Base-by-base conservation (phyloP, 345 rosid species). In the Microthlaspi erraticum region DNA sequence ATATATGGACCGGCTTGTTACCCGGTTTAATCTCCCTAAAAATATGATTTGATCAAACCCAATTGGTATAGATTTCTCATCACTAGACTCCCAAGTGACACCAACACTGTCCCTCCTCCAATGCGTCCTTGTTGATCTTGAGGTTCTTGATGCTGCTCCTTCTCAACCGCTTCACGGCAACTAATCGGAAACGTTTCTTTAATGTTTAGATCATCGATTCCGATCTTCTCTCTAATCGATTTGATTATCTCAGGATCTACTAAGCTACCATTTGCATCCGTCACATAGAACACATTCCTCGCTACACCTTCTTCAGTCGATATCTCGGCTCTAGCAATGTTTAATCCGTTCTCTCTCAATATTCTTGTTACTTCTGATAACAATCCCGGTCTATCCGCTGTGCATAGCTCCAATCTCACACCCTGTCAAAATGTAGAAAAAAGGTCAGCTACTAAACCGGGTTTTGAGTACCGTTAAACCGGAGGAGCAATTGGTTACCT, bases 281-380 rank as follows among this genome's bases (percentile, higher is more conserved):
- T 89, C 32, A 91, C 96, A 9, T 89, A 83, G 80, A 94, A 94
- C 8, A 87, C 75, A 37, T 94, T 91, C 37, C 41, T 23, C 1
- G 90, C 96, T 65, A 64, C 77, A 37, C 84, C 85, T 0, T 66
- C 77, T 8, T 80, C 45, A 0, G 98, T 94, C 23, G 98, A 85
- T 60, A 94, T 76, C 70, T 94, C 99, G 0, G 97, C 96, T 79
- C 95, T 86, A 10, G 96, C 93, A 61, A 94, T 88, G 34, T 82
- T 89, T n/a, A 84, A 89, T 10, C 96, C 93, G 38, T 89, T 91
- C 70, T 94, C 99, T 38, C 99, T 77, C 54, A 94, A 80, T 3
- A 91, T 82, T 67, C 98, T 77, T 0, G 96, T 91, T 64, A 91
- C 98, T 33, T 87, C 92, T 4, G 97, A 89, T 46, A 94, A 76